Evolutionary conservation across 345 rosid species (phyloP).

Genomic region (Aquilaria sinensis): DNA sequence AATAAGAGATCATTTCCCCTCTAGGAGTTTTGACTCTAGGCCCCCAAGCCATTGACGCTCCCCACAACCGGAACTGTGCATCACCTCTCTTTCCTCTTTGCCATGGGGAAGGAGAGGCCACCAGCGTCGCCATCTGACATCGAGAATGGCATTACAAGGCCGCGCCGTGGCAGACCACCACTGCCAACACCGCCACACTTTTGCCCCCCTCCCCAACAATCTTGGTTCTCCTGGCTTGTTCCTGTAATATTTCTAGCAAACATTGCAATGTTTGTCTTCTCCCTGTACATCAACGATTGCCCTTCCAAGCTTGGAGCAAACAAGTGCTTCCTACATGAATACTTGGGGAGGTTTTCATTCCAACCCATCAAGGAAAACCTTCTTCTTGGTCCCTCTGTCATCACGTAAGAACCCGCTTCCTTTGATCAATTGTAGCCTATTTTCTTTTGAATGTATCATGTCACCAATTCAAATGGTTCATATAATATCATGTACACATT

Average conservation of each 20-base stretch:
- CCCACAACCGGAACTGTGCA: not conserved
- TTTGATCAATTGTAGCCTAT: too few species aligned
- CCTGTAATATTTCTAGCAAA: conserved; percentile 49
- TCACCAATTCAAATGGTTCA: too few species aligned
- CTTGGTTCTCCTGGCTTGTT: conserved; percentile 67
- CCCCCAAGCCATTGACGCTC: not conserved
- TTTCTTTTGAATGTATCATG: too few species aligned
- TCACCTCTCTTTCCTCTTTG: conserved; percentile 12
- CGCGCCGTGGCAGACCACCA: not conserved
- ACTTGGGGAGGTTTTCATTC: conserved; percentile 55
- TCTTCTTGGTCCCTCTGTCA: conserved; percentile 59
- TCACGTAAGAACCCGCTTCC: conserved; percentile 36
- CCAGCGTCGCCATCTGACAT: conserved; percentile 17
- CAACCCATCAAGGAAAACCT: conserved; percentile 38
- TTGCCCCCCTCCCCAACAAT: conserved; percentile 33
- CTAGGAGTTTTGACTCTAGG: not conserved
- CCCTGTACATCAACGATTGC: conserved; percentile 66
- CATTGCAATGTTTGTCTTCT: conserved; percentile 31
- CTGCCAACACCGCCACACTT: conserved; percentile 28
- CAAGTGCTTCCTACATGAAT: conserved; percentile 32
- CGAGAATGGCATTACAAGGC: conserved; percentile 17
- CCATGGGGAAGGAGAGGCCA: conserved; percentile 34
- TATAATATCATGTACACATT: too few species aligned
- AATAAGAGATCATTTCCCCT: not conserved
- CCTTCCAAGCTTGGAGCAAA: conserved; percentile 32